Evolutionary conservation across 352 stramenopile genomes (phyloP), one percentile per base, ranked within the genome.

Genomic region (Phytophthora vignae): DNA sequence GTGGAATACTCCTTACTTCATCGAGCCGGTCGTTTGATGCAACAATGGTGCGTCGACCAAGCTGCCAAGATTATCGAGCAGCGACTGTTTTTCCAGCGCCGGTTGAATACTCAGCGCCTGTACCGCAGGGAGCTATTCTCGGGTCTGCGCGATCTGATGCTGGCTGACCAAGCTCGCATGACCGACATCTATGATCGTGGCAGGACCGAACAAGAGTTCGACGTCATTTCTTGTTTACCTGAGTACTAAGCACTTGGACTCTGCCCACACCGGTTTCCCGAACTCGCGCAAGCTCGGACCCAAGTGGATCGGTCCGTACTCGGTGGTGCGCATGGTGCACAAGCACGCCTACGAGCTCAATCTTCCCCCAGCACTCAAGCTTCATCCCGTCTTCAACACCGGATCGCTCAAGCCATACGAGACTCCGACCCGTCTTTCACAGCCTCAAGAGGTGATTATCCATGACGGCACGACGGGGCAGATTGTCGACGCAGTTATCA

Each of bases 261-360:
- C 44, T 17, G 42, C 40, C 21, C 21, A 22, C 21, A 22, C 21
- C 21, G 21, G 21, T 22, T 22, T 22, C 21, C 21, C 21, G 21
- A 72, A 68, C 48, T 72, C 57, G 3, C 19, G 19, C 21, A 71
- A 76, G 50, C 42, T 68, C n/a, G n/a, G n/a, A n/a, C n/a, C n/a
- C 4, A 76, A 71, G 46, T 69, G 46, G 59, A 74, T 74, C 29
- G 44, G 55, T 11, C 60, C 52, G 15, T 68, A 72, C 27, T 65
- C 69, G 7, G 31, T 76, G n/a, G 40, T 76, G 4, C 69, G 62
- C 15, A 76, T 11, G 33, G 27, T 72, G 0, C 36, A 72, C 49
- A 56, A 64, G 2, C 57, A 72, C 15, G 56, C 63, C 12, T 73
- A 76, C 59, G 53, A 76, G 44, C 49, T 69, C 0, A 73, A 76